phyloP scores from a whole-genome alignment of 31 red algal genomes.

The Odonthalia washingtoniensis region DNA sequence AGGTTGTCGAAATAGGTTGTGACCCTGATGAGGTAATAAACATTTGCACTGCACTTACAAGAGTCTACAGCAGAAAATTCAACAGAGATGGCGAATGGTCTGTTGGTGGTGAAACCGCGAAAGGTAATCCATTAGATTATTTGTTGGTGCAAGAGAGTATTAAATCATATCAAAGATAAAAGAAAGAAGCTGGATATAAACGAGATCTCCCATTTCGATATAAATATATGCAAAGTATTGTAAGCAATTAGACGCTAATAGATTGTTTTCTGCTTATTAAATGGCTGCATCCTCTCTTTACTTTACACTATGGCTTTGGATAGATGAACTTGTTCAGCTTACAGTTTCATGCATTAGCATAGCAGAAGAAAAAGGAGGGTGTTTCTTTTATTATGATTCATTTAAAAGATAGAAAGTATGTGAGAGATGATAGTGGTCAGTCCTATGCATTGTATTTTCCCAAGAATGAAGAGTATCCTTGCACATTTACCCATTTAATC shows the following conservation, averaged over 20 bases:
- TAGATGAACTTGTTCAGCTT: constrained; percentile 22
- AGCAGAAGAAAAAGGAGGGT: neutral
- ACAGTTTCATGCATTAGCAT: neutral
- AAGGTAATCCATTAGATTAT: neutral
- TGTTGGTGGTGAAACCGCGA: neutral
- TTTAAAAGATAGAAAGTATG: constrained; percentile 3
- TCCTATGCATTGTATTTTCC: neutral
- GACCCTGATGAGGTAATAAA: constrained; percentile 1
- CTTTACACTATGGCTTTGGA: neutral
- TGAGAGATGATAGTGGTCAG: neutral
- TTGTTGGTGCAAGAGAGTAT: neutral
- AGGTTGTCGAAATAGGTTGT: no score
- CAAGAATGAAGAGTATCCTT: neutral
- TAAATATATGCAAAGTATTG: constrained; percentile 28
- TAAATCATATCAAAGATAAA: constrained; percentile 12
- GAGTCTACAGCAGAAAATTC: neutral
- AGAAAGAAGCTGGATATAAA: neutral
- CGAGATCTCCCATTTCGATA: no score
- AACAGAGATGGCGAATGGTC: neutral
- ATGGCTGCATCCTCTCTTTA: neutral
- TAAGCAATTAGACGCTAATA: neutral
- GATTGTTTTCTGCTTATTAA: neutral
- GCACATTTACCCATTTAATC: neutral
- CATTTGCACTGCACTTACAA: neutral
- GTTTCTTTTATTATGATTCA: no score